phyloP scores from a whole-genome alignment of 2,329 filamentous ascomycete genomes.

The Alternaria postmessia region DNA sequence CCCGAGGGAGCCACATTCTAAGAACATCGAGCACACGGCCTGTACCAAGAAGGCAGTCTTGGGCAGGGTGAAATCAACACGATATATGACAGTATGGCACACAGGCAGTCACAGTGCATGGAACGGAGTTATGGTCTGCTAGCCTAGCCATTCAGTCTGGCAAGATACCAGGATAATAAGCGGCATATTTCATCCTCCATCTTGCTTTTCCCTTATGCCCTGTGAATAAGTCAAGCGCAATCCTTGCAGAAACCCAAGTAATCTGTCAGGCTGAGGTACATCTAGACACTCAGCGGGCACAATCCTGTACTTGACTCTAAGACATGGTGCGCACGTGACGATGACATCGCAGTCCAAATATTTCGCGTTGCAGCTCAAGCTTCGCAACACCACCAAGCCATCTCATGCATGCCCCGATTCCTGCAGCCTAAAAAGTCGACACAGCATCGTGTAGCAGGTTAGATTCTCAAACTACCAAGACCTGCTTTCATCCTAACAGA shows the following conservation, averaged over 20 bases:
- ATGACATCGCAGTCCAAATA: conserved; percentile 23
- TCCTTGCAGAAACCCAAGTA: not conserved
- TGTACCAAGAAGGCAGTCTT: not conserved
- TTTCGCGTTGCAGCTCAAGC: conserved; percentile 15
- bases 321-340: conserved; percentile 31
- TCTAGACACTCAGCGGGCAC: not conserved
- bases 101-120: conserved; percentile 36
- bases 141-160: conserved; percentile 18
- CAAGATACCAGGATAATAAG: conserved; percentile 21
- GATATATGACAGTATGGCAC: conserved; percentile 11
- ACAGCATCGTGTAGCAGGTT: conserved; percentile 63
- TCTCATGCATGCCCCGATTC: conserved; percentile 57
- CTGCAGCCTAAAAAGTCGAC: conserved; percentile 56
- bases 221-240: not conserved
- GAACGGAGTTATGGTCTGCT: conserved; percentile 39
- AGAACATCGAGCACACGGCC: not conserved
- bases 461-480: conserved; percentile 20
- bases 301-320: not conserved
- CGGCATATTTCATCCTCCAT: conserved; percentile 2
- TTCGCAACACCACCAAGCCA: conserved; percentile 17
- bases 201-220: not conserved
- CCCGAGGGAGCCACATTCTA: conserved; percentile 78
- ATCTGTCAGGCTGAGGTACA: not conserved
- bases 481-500: conserved; percentile 1
- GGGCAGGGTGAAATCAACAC: not conserved